These are phyloP conservation scores for Patellaria atrata DNA, from an alignment of 495 filamentous ascomycete species.

Conservation along the genomic window DNA sequence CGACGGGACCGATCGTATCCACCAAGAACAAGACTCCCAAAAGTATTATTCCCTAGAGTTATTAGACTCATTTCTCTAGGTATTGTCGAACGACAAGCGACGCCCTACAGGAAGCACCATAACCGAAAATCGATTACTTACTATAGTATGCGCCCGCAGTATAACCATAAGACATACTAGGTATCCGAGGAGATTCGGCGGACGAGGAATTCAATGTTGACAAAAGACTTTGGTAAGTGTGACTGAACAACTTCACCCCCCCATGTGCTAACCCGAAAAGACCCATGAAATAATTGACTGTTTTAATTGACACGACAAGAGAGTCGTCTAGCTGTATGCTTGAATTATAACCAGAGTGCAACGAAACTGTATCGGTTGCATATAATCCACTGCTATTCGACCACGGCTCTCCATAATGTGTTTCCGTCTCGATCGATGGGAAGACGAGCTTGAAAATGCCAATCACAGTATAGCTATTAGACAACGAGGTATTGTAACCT, in stretches of 20 bases:
- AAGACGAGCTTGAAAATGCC: slow-evolving; percentile 11
- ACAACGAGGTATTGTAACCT: slow-evolving; percentile 5
- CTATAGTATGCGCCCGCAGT: slow-evolving; percentile 15
- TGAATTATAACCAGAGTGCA: slow-evolving; percentile 2
- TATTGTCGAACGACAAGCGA: too few species aligned
- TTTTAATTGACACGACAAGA: slow-evolving; percentile 2
- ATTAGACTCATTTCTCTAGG: too few species aligned
- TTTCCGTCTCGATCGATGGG: background rate
- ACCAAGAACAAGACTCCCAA: slow-evolving; percentile 11
- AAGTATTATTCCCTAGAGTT: slow-evolving; percentile 8
- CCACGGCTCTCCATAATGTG: background rate
- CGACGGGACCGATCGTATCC: slow-evolving; percentile 15
- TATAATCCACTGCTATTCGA: slow-evolving; percentile 10
- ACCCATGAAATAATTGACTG: slow-evolving; percentile 13
- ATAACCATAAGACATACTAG: slow-evolving; percentile 16
- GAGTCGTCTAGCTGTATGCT: slow-evolving; percentile 2
- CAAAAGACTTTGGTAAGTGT: slow-evolving; percentile 7
- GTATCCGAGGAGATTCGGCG: background rate
- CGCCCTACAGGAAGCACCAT: background rate
- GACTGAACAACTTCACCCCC: background rate
- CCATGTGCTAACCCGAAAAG: slow-evolving; percentile 10
- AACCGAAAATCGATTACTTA: slow-evolving; percentile 8
- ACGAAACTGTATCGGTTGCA: slow-evolving; percentile 8
- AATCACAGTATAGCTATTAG: slow-evolving; percentile 2
- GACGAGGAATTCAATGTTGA: too few species aligned